Evolutionary conservation across 345 rosid genomes (phyloP).

Genomic region (Syzygium jambos): DNA sequence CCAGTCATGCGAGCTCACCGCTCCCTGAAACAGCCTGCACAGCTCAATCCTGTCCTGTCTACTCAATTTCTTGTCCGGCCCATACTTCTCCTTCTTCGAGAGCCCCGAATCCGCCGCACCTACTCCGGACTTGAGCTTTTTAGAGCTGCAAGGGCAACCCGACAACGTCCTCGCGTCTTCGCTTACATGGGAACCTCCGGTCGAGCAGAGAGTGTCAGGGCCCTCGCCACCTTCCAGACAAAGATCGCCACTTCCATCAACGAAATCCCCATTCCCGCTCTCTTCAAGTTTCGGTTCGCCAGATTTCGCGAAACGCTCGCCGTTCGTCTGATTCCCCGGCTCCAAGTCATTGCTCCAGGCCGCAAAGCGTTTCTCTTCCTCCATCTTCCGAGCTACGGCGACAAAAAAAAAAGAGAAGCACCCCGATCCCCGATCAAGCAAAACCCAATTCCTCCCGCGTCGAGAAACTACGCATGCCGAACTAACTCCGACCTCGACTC

Average conservation of each 20-base stretch:
- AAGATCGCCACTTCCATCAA: constrained; percentile 18
- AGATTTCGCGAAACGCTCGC: constrained; percentile 24
- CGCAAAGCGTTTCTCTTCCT: constrained; percentile 20
- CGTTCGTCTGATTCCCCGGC: constrained; percentile 18
- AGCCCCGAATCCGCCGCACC: constrained; percentile 24
- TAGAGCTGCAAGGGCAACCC: constrained; percentile 37
- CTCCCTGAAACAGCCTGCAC: constrained; percentile 69
- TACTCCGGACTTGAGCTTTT: constrained; percentile 31
- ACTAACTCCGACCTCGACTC: neutral
- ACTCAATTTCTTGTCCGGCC: constrained; percentile 55
- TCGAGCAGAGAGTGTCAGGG: constrained; percentile 50
- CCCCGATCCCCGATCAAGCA: neutral
- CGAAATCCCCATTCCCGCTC: constrained; percentile 20
- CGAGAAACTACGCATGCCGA: neutral
- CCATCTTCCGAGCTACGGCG: constrained; percentile 22
- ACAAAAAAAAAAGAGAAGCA: neutral
- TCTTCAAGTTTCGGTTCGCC: constrained; percentile 45
- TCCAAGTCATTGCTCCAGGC: constrained; percentile 16
- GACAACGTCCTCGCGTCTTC: constrained; percentile 28
- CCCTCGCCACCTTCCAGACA: constrained; percentile 37
- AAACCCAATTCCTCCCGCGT: neutral
- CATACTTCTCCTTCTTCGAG: constrained; percentile 27
- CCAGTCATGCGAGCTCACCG: constrained; percentile 87
- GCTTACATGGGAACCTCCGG: constrained; percentile 45
- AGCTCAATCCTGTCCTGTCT: constrained; percentile 70